Evolutionary conservation across 108 stramenopile genomes (phyloP).

Genomic region (Cyclotella sp.): DNA sequence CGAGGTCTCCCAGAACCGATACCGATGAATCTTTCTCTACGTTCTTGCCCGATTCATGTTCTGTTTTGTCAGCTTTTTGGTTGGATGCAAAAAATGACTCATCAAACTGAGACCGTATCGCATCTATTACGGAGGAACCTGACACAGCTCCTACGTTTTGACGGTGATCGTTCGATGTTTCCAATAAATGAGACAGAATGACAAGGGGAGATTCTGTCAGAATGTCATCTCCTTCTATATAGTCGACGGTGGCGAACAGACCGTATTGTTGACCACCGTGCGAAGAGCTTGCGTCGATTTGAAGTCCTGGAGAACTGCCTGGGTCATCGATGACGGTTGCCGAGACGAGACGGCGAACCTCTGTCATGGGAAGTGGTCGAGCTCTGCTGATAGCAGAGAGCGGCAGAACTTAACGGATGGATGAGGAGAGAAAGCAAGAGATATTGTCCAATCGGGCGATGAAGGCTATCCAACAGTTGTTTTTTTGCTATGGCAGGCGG

Average conservation of each 20-base stretch:
- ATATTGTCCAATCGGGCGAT: neutral
- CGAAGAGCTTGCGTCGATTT: neutral
- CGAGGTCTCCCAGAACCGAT: conserved; percentile 18
- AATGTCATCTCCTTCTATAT: conserved; percentile 71
- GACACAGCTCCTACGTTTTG: neutral
- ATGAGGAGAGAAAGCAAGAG: neutral
- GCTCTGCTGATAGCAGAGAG: neutral
- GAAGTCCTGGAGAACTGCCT: neutral
- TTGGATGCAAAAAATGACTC: conserved; percentile 17
- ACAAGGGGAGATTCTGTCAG: conserved; percentile 67
- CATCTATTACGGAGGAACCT: conserved; percentile 2
- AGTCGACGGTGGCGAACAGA: conserved; percentile 70
- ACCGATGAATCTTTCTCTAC: conserved; percentile 6
- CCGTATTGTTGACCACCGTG: conserved; percentile 42
- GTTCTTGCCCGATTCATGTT: neutral
- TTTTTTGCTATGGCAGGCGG: too few relatives aligned
- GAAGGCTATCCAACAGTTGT: too few relatives aligned
- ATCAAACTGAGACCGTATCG: conserved; percentile 22
- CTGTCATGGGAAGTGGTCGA: conserved; percentile 51
- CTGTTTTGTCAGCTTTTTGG: neutral
- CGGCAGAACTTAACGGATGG: neutral
- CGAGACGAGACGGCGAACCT: conserved; percentile 54
- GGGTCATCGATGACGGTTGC: neutral
- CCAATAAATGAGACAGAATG: conserved; percentile 44
- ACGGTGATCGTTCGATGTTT: neutral